phyloP scores from a whole-genome alignment of 2,329 filamentous ascomycete genomes.

The Colletotrichum magnum region DNA sequence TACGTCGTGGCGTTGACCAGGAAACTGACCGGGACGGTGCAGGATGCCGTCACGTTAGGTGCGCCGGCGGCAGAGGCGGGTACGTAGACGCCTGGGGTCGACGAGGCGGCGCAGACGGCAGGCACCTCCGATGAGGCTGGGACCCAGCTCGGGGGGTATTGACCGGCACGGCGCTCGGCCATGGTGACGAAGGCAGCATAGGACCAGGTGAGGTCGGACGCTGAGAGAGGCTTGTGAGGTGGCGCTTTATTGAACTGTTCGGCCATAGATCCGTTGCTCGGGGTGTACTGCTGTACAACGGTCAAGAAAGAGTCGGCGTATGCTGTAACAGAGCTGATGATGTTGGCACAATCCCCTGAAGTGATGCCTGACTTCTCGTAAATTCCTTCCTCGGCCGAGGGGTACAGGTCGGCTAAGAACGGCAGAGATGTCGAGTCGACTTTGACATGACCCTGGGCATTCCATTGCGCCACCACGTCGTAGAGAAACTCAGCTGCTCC shows the following conservation, averaged over 20 bases:
- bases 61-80: constrained; percentile 53
- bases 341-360: constrained; percentile 52
- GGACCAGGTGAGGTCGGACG: constrained; percentile 66
- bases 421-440: constrained; percentile 66
- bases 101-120: constrained; percentile 45
- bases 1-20: constrained; percentile 61
- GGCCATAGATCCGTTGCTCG: constrained; percentile 59
- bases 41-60: constrained; percentile 49
- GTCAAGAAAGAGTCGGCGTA: constrained; percentile 70
- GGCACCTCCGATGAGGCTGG: constrained; percentile 46
- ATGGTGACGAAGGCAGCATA: constrained; percentile 66
- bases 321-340: constrained; percentile 61
- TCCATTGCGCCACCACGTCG: constrained; percentile 69
- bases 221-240: constrained; percentile 57
- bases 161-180: constrained; percentile 54
- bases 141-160: constrained; percentile 50
- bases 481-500: constrained; percentile 72
- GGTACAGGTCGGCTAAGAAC: constrained; percentile 68
- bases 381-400: constrained; percentile 61
- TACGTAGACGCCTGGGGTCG: constrained; percentile 48
- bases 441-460: constrained; percentile 59
- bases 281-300: constrained; percentile 62
- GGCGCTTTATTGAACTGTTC: constrained; percentile 63
- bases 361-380: constrained; percentile 56
- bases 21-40: constrained; percentile 57